Conservation (phyloP, 2,329 filamentous ascomycete species). For the Aspergillaceae sp. region DNA sequence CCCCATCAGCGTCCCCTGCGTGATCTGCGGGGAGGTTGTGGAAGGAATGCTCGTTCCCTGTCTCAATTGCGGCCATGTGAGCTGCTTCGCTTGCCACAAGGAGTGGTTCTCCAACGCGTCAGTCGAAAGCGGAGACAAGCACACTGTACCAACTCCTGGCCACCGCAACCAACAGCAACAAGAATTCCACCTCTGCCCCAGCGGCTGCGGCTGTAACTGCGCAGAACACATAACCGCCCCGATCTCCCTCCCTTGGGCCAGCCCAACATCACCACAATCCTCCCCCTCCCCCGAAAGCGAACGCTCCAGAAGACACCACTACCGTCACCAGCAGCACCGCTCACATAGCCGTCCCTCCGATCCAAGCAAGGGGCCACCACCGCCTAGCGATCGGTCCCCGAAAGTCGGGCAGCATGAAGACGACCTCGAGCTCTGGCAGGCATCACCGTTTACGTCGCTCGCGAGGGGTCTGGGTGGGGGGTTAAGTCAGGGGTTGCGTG, state of each 20-base stretch:
- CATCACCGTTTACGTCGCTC: constrained; percentile 32
- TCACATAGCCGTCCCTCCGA: constrained; percentile 9
- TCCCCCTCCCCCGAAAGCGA: constrained; percentile 13
- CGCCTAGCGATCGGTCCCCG: constrained; percentile 7
- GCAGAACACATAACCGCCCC: constrained; percentile 28
- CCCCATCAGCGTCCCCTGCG: constrained; percentile 31
- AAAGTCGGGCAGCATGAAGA: constrained; percentile 22
- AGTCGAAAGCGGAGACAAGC: constrained; percentile 8
- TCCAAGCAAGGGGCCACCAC: constrained; percentile 1
- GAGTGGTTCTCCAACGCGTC: constrained; percentile 29
- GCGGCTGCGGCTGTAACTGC: constrained; percentile 42
- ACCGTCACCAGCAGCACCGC: constrained; percentile 1
- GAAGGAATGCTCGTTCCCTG: constrained; percentile 40
- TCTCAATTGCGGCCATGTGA: constrained; percentile 40
- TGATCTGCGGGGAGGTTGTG: constrained; percentile 36
- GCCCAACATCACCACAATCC: background rate
- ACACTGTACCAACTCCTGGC: constrained; percentile 1
- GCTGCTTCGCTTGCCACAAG: constrained; percentile 38
- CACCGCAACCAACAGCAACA: constrained; percentile 3
- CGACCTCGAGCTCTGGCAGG: constrained; percentile 29
- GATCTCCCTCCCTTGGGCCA: constrained; percentile 22
- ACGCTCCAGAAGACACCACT: background rate
- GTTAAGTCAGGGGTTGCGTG: constrained; percentile 31
- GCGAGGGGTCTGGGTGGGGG: constrained; percentile 36
- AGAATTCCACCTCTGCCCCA: constrained; percentile 31